A percentile compares a stretch with the other conserved stretches of the same genome.
phyloP scores from a whole-genome alignment of 2,329 filamentous ascomycete species.

The Lachnellula subtilissima region DNA sequence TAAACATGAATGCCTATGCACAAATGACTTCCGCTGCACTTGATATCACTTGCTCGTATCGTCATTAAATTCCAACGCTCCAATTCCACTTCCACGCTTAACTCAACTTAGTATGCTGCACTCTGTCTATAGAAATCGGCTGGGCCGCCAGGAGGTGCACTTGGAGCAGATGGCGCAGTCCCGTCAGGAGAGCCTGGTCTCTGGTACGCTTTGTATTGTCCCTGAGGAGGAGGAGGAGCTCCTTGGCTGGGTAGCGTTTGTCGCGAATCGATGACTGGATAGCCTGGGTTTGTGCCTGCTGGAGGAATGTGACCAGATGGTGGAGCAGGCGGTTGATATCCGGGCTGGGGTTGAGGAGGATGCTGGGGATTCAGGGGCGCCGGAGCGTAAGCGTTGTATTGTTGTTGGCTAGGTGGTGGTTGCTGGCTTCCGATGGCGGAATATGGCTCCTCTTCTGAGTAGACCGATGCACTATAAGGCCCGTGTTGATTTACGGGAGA shows the following conservation, averaged over 20 bases:
- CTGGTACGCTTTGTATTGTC: conserved; percentile 55
- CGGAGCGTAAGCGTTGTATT: conserved; percentile 29
- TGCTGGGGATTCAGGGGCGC: conserved; percentile 19
- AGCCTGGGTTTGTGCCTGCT: conserved; percentile 17
- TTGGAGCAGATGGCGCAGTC: conserved; percentile 36
- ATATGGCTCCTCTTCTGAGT: conserved; percentile 29
- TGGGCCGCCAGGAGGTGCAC: conserved; percentile 37
- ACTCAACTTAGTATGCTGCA: conserved; percentile 28
- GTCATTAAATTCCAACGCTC: background rate
- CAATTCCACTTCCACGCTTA: background rate
- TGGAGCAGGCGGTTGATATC: conserved; percentile 27
- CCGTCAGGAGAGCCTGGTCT: conserved; percentile 25
- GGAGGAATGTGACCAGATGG: conserved; percentile 29
- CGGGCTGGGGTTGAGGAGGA: conserved; percentile 16
- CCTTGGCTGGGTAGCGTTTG: conserved; percentile 48
- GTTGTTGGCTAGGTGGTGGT: conserved; percentile 24
- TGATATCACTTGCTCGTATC: background rate
- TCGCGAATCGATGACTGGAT: conserved; percentile 40
- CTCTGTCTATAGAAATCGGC: conserved; percentile 53
- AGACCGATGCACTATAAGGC: conserved; percentile 27
- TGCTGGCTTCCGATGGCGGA: conserved; percentile 16
- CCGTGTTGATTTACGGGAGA: conserved; percentile 53
- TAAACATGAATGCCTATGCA: background rate
- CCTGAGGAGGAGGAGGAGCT: conserved; percentile 7
- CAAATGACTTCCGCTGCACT: too few relatives aligned